Evolutionary conservation across 257 asterid species (phyloP), one percentile per base, ranked within the genome.

Genomic region (Solanum clarkiae): DNA sequence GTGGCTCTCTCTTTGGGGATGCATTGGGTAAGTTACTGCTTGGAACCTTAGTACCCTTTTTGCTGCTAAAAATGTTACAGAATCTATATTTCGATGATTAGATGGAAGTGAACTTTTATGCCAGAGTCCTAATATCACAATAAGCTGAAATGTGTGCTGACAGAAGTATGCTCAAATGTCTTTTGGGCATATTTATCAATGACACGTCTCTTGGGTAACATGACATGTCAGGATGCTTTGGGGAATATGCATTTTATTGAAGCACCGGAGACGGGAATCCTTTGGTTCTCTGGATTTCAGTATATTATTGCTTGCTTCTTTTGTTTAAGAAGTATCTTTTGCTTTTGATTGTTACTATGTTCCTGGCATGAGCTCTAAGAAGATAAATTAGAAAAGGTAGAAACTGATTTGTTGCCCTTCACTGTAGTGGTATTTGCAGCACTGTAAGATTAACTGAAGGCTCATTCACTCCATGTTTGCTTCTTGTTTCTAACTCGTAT

Each of bases 1-100:
- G 94, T 96, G 81, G 98, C 99, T 24, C 89, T 96, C 86, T 93
- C 98, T 72, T 84, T 96, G 88, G 98, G 98, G 86, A 90, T 89
- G 94, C 99, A 96, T 86, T 96, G 99, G 99, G 99, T 96, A 87
- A 89, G 98, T 60, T 84, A 60, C 10, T 26, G 66, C 57, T 72
- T n/a, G 57, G 57, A 72, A 72, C 40, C 40, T 45, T 45, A 11
- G 80, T 72, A n/a, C 36, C 10, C 16, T n/a, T 44, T 71, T 72
- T 45, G 80, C 57, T 72, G 56, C 36, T 45, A 72, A 65, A 65
- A 15, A 6, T 65, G 71, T 65, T 65, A 72, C 32, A 42, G 4
- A 29, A 6, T 17, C 80, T 44, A 20, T 18, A 5, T 51, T 24
- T 18, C 82, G 17, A 18, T 77, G 82, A 53, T 77, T 53, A 26